Evolutionary conservation across 2,329 filamentous ascomycete species (phyloP).

Genomic region (Monilinia vaccinii-corymbosi): DNA sequence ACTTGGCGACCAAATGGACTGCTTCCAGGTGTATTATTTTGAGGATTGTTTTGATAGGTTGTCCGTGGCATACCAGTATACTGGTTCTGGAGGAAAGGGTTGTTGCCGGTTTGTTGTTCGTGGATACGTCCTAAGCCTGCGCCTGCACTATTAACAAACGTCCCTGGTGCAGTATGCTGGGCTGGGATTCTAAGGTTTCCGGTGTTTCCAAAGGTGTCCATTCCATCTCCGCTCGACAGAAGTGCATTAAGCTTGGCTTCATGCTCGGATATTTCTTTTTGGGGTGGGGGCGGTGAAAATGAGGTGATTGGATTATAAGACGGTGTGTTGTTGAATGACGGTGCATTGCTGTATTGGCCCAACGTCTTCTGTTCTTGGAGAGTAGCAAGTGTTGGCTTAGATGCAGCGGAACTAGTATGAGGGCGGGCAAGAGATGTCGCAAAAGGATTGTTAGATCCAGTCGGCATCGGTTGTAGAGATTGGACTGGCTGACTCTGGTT

Average conservation of each 20-base stretch:
- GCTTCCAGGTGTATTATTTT: constrained; percentile 29
- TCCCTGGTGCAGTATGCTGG: constrained; percentile 92
- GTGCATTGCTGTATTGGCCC: constrained; percentile 29
- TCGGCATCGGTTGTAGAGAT: constrained; percentile 71
- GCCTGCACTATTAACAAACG: constrained; percentile 92
- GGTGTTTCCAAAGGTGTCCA: constrained; percentile 97
- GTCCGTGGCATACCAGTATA: constrained; percentile 67
- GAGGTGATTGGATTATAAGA: constrained; percentile 37
- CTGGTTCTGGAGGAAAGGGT: constrained; percentile 80
- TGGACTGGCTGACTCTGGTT: constrained; percentile 46
- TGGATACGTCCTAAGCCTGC: constrained; percentile 63
- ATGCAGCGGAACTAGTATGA: constrained; percentile 43
- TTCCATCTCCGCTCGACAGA: constrained; percentile 77
- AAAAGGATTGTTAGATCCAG: constrained; percentile 97
- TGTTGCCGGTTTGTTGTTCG: constrained; percentile 55
- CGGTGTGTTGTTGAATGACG: constrained; percentile 43
- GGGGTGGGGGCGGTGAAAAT: constrained; percentile 38
- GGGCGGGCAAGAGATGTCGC: constrained; percentile 61
- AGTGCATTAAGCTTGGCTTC: constrained; percentile 77
- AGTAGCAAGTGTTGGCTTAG: constrained; percentile 62
- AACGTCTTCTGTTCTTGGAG: constrained; percentile 80
- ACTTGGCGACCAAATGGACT: constrained; percentile 33
- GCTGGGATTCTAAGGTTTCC: constrained; percentile 90
- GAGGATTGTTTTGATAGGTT: constrained; percentile 40
- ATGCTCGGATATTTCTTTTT: constrained; percentile 51